These are phyloP conservation scores for Komagataella mondaviorum DNA, from an alignment of 805 yeast species.

Conservation along the genomic window DNA sequence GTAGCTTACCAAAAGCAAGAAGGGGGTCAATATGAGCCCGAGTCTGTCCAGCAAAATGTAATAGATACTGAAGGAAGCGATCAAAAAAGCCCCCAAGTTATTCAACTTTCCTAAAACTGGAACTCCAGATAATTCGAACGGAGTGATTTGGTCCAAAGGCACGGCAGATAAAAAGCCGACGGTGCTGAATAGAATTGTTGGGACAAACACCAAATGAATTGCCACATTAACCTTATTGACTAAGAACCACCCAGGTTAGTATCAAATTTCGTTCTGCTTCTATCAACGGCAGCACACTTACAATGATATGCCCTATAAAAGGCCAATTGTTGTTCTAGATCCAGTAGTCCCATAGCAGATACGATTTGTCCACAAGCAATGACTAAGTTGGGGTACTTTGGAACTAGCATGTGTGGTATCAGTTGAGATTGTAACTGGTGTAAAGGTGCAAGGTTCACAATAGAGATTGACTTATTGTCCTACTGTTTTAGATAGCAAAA, in stretches of 20 bases:
- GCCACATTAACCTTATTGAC: slow-evolving; percentile 42
- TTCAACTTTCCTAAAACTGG: slow-evolving; percentile 8
- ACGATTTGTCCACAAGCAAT: neutral
- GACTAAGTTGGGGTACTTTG: neutral
- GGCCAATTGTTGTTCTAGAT: slow-evolving; percentile 37
- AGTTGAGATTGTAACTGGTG: neutral
- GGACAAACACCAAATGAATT: slow-evolving; percentile 73
- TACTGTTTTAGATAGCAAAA: neutral
- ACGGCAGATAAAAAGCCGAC: slow-evolving; percentile 24
- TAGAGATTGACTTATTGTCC: neutral
- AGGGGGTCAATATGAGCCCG: slow-evolving; percentile 30
- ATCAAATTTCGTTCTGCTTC: neutral
- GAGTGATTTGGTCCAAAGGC: neutral
- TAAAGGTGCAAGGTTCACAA: neutral
- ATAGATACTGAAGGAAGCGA: slow-evolving; percentile 37
- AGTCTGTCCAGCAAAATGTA: slow-evolving; percentile 42
- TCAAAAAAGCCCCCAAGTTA: slow-evolving; percentile 33
- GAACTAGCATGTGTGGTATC: neutral
- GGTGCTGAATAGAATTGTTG: slow-evolving; percentile 51
- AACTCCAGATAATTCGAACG: neutral
- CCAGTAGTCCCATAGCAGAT: slow-evolving; percentile 12
- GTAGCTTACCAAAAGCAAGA: slow-evolving; percentile 17
- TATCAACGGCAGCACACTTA: slow-evolving; percentile 1
- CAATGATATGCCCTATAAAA: slow-evolving; percentile 35
- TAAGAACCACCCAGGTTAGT: slow-evolving; percentile 25